Evolutionary conservation across 352 stramenopile species (phyloP).

Genomic region (Phytophthora citricola): DNA sequence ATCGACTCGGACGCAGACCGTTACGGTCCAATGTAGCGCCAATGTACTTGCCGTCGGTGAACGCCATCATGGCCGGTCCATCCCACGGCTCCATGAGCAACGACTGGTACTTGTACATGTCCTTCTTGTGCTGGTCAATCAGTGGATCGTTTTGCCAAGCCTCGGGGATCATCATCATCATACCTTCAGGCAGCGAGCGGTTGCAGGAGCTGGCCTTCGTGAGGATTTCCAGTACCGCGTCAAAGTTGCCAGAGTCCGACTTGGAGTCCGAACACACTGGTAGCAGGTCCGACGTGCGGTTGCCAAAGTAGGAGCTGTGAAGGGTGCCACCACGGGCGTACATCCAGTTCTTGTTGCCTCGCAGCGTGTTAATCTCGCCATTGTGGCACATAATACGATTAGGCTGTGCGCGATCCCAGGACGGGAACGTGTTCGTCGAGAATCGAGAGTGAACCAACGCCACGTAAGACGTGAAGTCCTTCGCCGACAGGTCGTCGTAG

Average conservation of each 20-base stretch:
- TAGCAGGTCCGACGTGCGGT: slow-evolving; percentile 92
- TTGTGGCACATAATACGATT: slow-evolving; percentile 99
- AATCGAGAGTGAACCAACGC: slow-evolving; percentile 97
- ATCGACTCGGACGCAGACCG: slow-evolving; percentile 94
- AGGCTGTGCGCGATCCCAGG: slow-evolving; percentile 95
- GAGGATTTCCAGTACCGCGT: slow-evolving; percentile 95
- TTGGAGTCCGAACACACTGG: slow-evolving; percentile 95
- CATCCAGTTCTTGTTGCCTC: slow-evolving; percentile 99
- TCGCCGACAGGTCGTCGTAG: slow-evolving; percentile 62
- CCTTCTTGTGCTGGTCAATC: slow-evolving; percentile 93
- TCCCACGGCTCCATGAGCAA: slow-evolving; percentile 98
- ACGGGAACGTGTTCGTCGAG: slow-evolving; percentile 98
- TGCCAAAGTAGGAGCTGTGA: slow-evolving; percentile 91
- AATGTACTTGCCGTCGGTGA: slow-evolving; percentile 96
- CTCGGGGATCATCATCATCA: slow-evolving; percentile 99
- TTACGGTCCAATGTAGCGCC: slow-evolving; percentile 97
- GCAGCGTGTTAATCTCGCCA: slow-evolving; percentile 98
- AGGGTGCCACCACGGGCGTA: slow-evolving; percentile 92
- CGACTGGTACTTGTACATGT: slow-evolving; percentile 98
- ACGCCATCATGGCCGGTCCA: slow-evolving; percentile 98
- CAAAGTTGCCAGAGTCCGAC: slow-evolving; percentile 97
- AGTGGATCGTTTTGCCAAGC: slow-evolving; percentile 96
- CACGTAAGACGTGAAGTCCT: slow-evolving; percentile 93
- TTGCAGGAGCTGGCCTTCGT: slow-evolving; percentile 92
- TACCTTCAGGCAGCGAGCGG: slow-evolving; percentile 92